Base-by-base conservation (phyloP, 805 yeast genomes). In the Suhomyces pyralidae region DNA sequence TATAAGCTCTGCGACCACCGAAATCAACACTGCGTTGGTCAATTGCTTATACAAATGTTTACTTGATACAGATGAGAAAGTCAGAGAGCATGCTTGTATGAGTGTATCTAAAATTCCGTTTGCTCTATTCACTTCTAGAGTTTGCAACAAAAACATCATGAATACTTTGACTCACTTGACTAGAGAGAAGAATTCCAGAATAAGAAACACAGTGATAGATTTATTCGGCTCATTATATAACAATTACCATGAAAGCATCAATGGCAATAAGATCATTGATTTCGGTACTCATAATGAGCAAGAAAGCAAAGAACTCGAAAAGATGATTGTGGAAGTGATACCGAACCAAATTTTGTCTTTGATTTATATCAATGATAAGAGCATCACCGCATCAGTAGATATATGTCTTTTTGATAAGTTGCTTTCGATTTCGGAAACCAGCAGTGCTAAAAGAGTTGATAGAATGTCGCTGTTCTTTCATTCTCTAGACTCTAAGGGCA, bases 21-120 rank as follows among this genome's bases (percentile, higher is more conserved):
- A 86, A 46, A 69, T 84, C 2, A 68, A 76, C 5, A 25, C 50
- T 1, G 63, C 66, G 6, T 58, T 75, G 38, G 55, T 69, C 43
- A 77, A 74, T 52, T 88, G 92, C 1, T 59, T 89, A 9, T 71
- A 82, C 15, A 86, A 86, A 59, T 83, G 92, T 34, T 71, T 91
- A 24, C 75, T 87, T 38, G 97, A 91, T 68, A 72, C 84, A 0
- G 90, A 88, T 60, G 93, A 86, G 53, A 78, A 74, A 38, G 96
- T 90, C 2, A 77, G 97, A 58, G 70, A 81, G 32, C 68, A 78
- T 1, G 82, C 94, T 0, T 82, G 89, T 53, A 64, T 68, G 44
- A 74, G 83, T 0, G 64, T 88, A 14, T 67, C 78, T 7, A 62
- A 71, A 26, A 65, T 88, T 2, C 76, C 83, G 0, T 67, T 81